Evolutionary conservation across 2,329 filamentous ascomycete genomes (phyloP), one percentile per base, ranked within the genome.

Genomic region (Hirsutella thompsonii): DNA sequence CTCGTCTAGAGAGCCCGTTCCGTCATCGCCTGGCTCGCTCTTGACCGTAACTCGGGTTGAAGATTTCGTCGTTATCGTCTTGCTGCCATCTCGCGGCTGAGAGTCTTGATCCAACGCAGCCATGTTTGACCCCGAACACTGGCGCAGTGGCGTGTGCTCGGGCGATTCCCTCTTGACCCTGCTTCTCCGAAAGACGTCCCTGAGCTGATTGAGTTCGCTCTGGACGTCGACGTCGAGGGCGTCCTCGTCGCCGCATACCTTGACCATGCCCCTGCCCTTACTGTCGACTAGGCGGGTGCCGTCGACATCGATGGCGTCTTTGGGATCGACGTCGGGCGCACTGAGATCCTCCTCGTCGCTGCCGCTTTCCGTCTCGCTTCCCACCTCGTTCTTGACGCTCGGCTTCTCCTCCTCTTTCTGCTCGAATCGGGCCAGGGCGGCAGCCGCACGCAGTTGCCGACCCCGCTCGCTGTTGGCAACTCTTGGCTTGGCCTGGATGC

Each of bases 381-480:
- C 47, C 11, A 47, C 45, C 16, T 54, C 52, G 18, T 64, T 23
- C 23, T 32, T 20, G 11, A 49, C 37, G 13, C 51, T 46, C 2
- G 57, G 46, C 20, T 57, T 51, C 39, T 69, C 66, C 50, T 75
- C 74, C 38, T 68, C 72, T 36, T 71, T 59, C 53, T 72, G 59
- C 34, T 76, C 81, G 43, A 90, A 86, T 11, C 85, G 68, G 13
- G 82, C 83, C 49, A 90, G 57, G 2, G 85, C 85, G 2, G 85
- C 85, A 5, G 83, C 83, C 2, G 83, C 85, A 42, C 85, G 67
- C 10, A 92, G 63, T 39, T 90, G 85, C 44, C 85, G 68, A 0
- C 85, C 85, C 44, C 85, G 66, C 37, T 78, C 79, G 54, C 84
- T 89, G 9, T 72, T 72, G 3, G 85, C 85, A 10, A 90, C 83